These are phyloP conservation scores for Porodaedalea pini DNA, from an alignment of 1,284 basidiomycete genomes.

Conservation along the genomic window DNA sequence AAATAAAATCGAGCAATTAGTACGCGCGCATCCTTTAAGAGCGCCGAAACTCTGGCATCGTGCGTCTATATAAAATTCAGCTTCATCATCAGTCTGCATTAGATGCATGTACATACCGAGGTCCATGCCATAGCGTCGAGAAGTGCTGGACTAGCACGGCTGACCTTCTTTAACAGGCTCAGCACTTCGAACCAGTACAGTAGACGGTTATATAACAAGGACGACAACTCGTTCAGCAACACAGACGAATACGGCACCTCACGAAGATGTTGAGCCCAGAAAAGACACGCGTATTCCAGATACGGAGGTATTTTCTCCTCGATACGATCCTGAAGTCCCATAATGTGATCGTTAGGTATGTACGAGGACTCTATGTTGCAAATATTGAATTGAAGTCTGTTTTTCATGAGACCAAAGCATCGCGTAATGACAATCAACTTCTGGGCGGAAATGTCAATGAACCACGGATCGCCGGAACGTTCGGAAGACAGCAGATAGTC, in stretches of 20 bases:
- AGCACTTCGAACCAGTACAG: conserved; percentile 32
- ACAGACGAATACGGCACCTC: not conserved
- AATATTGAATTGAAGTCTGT: conserved; percentile 6
- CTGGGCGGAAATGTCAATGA: not conserved
- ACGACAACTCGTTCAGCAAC: not conserved
- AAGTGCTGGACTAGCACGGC: not conserved
- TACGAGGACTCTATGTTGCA: conserved; percentile 5
- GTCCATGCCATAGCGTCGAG: not conserved
- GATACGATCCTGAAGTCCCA: not conserved
- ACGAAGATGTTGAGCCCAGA: conserved; percentile 5
- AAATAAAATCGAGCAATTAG: not conserved
- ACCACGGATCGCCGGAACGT: not conserved
- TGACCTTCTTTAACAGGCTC: conserved; percentile 22
- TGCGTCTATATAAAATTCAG: not conserved
- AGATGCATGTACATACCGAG: not conserved
- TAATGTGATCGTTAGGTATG: not conserved
- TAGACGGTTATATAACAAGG: conserved; percentile 23
- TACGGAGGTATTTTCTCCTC: not conserved
- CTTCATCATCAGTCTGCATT: not conserved
- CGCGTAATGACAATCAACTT: not conserved
- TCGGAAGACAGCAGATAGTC: not conserved
- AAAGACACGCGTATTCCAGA: conserved; percentile 9
- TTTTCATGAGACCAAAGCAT: conserved; percentile 2
- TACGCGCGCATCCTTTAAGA: conserved; percentile 19
- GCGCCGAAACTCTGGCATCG: not conserved